Evolutionary conservation across 768 basidiomycete species (phyloP), one percentile per base, ranked within the genome.

Genomic region (Mycena indigotica): DNA sequence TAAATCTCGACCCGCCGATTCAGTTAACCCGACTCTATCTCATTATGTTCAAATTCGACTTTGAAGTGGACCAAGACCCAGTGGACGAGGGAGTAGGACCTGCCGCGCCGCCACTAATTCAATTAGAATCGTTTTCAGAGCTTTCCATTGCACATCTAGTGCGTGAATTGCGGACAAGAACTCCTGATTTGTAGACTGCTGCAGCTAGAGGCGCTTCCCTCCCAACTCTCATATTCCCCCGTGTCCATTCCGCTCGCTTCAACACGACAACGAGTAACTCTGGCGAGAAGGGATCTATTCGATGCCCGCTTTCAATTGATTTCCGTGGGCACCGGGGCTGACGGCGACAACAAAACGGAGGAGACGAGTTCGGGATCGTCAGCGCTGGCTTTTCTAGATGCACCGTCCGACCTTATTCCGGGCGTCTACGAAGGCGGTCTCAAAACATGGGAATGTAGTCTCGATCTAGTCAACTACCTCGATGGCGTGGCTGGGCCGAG

Each of bases 381-480:
- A 2, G 80, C 80, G 0, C 74, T 89, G 0, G 77, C 80, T 13
- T 92, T 89, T 56, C 76, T 96, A 17, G 89, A 93, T 61, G 84
- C 87, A 1, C 89, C 89, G 0, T 93, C 93, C 0, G 96, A 98
- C 72, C 83, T 99, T 15, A 84, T 98, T 3, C 90, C 94, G 2
- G 88, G 94, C 1, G 80, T 94, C 0, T 98, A 99, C 64, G 96
- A 99, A 74, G 96, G 96, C 21, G 96, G 96, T 4, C 70, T 98
- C 51, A 98, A 98, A 73, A 98, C 95, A 2, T 99, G 96, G 96
- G 96, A 99, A 70, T 96, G 93, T 63, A 90, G 91, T 48, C 72
- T 95, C 15, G 96, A 98, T 70, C 77, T 98, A 2, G 91, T 90
- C 0, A 78, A 83, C 29, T 88, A 87, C 63, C 74, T 91, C 13